These are phyloP conservation scores for Ettlia oleoabundans DNA, from an alignment of 139 green algal genomes.

Conservation along the genomic window DNA sequence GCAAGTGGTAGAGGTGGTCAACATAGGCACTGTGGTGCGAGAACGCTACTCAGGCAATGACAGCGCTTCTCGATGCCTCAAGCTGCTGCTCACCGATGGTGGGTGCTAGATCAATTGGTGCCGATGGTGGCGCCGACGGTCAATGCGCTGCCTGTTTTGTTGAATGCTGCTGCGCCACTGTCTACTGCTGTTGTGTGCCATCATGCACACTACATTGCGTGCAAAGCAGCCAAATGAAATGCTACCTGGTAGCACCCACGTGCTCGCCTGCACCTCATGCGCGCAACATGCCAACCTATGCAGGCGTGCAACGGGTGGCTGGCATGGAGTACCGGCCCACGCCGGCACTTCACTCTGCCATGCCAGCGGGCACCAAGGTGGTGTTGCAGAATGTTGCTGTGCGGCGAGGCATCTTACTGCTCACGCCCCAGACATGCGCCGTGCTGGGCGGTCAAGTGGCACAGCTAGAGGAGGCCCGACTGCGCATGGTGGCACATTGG, in stretches of 20 bases:
- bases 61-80: conserved; percentile 58
- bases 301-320: conserved; percentile 52
- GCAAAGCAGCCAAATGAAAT: neutral
- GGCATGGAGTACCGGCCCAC: conserved; percentile 59
- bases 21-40: conserved; percentile 62
- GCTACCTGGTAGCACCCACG: neutral
- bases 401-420: conserved; percentile 67
- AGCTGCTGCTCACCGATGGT: conserved; percentile 80
- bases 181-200: neutral
- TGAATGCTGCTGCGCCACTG: neutral
- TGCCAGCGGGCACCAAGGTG: conserved; percentile 56
- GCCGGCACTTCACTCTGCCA: conserved; percentile 31
- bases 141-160: too few relatives aligned
- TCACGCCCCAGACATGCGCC: conserved; percentile 64
- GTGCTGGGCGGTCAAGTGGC: conserved; percentile 70
- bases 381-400: conserved; percentile 58
- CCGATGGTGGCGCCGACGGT: neutral
- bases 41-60: conserved; percentile 70
- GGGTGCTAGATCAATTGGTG: conserved; percentile 15
- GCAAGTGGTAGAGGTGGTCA: conserved; percentile 78
- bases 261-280: too few relatives aligned
- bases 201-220: neutral
- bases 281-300: too few relatives aligned
- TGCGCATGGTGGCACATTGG: conserved; percentile 42
- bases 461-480: conserved; percentile 52